These are phyloP conservation scores for Gastrolobium villosum DNA, from an alignment of 306 rosid species.

Conservation along the genomic window DNA sequence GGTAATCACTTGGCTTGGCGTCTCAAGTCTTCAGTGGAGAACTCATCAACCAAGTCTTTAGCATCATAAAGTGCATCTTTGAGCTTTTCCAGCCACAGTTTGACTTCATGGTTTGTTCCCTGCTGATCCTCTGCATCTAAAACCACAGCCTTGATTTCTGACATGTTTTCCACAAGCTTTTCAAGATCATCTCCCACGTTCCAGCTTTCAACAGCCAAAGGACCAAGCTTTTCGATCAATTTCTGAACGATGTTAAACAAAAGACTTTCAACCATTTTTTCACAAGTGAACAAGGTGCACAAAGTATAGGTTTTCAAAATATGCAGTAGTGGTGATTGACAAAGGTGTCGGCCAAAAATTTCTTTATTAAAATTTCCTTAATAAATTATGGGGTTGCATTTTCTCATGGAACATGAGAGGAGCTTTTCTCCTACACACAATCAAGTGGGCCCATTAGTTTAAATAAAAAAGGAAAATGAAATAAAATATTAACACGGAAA, in stretches of 20 bases:
- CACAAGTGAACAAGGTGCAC: too few relatives aligned
- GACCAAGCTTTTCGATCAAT: neutral
- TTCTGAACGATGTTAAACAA: neutral
- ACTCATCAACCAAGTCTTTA: slow-evolving; percentile 20
- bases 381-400: too few relatives aligned
- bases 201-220: neutral
- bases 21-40: neutral
- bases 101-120: neutral
- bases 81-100: slow-evolving; percentile 21
- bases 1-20: neutral
- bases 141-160: slow-evolving; percentile 5
- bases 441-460: too few relatives aligned
- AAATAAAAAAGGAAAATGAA: too few relatives aligned
- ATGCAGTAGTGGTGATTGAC: too few relatives aligned
- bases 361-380: too few relatives aligned
- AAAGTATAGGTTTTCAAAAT: too few relatives aligned
- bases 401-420: too few relatives aligned
- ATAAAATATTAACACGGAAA: too few relatives aligned
- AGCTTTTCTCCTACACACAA: too few relatives aligned
- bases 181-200: slow-evolving; percentile 25
- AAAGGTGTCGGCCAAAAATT: too few relatives aligned
- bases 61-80: slow-evolving; percentile 14
- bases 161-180: neutral
- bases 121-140: slow-evolving; percentile 31
- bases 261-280: slow-evolving; percentile 1